Conservation (phyloP, 176 grass and related monocot species). For the Eragrostis curvula region DNA sequence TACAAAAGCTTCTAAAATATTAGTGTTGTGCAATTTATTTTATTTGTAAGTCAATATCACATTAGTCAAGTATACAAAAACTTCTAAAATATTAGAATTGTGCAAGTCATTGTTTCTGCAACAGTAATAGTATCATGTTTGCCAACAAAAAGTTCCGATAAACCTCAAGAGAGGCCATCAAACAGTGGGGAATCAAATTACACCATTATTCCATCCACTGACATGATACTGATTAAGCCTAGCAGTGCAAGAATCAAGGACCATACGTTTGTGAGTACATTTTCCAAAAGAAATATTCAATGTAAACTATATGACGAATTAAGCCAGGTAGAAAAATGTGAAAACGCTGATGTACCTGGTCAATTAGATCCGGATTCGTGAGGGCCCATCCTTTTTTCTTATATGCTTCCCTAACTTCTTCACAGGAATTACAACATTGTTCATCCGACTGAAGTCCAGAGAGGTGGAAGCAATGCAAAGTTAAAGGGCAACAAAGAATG, state of each 20-base stretch:
- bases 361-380: constrained; percentile 83
- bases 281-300: constrained; percentile 21
- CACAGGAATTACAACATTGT: constrained; percentile 96
- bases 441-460: constrained; percentile 75
- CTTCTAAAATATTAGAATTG: too few species aligned
- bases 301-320: not conserved
- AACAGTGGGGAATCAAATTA: not conserved
- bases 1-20: constrained; percentile 15
- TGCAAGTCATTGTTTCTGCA: too few species aligned
- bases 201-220: not conserved
- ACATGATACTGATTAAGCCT: not conserved
- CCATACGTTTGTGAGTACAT: not conserved
- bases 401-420: constrained; percentile 97
- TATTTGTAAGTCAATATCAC: not conserved
- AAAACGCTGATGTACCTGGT: constrained; percentile 73
- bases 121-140: not conserved
- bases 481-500: constrained; percentile 31
- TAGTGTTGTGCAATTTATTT: not conserved
- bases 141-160: not conserved
- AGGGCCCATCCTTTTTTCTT: constrained; percentile 95
- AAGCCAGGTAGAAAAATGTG: constrained; percentile 13
- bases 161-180: not conserved
- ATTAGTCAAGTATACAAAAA: not conserved
- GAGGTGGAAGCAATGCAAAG: constrained; percentile 14
- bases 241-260: not conserved